phyloP scores from a whole-genome alignment of 495 filamentous ascomycete genomes.

The Eremomyces bilateralis region DNA sequence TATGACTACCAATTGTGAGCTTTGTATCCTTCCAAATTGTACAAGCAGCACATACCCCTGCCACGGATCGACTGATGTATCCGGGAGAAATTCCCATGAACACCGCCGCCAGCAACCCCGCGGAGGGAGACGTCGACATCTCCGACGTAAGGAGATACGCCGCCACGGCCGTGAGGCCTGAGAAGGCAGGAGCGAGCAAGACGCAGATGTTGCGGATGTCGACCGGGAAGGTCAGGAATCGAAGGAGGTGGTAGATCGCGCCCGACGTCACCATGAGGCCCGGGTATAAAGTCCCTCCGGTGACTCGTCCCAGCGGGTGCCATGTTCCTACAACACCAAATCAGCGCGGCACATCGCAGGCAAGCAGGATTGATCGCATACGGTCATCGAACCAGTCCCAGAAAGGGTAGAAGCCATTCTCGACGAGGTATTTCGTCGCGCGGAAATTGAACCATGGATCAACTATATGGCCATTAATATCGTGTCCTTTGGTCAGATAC shows the following conservation, averaged over 20 bases:
- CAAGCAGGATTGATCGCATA: slow-evolving; percentile 14
- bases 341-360: slow-evolving; percentile 2
- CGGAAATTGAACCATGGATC: slow-evolving; percentile 99
- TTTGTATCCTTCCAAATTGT: too few species aligned
- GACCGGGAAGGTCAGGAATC: slow-evolving; percentile 77
- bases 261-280: slow-evolving; percentile 99
- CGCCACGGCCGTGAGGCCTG: slow-evolving; percentile 81
- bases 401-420: slow-evolving; percentile 94
- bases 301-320: slow-evolving; percentile 97
- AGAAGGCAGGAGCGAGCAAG: slow-evolving; percentile 85
- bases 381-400: slow-evolving; percentile 99
- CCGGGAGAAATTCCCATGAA: slow-evolving; percentile 98
- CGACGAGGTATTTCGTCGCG: slow-evolving; percentile 89
- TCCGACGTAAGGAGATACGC: slow-evolving; percentile 93
- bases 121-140: slow-evolving; percentile 79
- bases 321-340: slow-evolving; percentile 51
- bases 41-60: too few species aligned
- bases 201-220: slow-evolving; percentile 99
- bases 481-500: not conserved
- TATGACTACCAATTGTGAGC: too few species aligned
- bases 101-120: slow-evolving; percentile 76
- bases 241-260: slow-evolving; percentile 83
- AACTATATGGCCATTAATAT: slow-evolving; percentile 36
- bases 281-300: slow-evolving; percentile 93
- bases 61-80: slow-evolving; percentile 93